Evolutionary conservation across 331 rosid species (phyloP).

Genomic region (Quercus lobata): DNA sequence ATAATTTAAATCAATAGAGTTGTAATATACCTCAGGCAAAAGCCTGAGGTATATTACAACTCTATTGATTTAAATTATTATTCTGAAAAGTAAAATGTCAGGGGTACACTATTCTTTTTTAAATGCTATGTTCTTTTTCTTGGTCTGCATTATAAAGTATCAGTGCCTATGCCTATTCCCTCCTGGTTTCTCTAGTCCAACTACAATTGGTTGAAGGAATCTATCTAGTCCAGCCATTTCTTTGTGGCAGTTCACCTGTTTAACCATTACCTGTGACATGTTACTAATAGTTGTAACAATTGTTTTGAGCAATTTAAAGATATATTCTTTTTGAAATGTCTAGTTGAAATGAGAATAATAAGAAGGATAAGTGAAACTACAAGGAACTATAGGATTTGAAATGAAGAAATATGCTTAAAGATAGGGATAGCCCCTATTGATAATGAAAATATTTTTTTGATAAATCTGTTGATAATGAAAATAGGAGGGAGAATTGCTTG

Average conservation of each 20-base stretch:
- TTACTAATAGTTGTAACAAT: neutral
- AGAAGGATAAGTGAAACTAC: no score
- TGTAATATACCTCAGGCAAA: constrained; percentile 13
- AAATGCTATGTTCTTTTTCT: neutral
- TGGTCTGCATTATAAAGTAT: neutral
- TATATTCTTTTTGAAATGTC: neutral
- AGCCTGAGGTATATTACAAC: constrained; percentile 70
- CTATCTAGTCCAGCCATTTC: neutral
- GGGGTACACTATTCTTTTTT: constrained; percentile 43
- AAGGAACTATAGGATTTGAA: no score
- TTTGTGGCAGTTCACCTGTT: neutral
- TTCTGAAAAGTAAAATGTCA: constrained; percentile 54
- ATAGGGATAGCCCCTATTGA: no score
- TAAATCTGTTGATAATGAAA: no score
- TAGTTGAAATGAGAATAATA: no score
- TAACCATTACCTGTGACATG: neutral
- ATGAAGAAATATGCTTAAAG: no score
- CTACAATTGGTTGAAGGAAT: neutral
- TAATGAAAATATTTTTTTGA: no score
- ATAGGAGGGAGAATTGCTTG: no score
- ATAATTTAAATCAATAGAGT: no score
- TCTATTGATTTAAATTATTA: neutral
- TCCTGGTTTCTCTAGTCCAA: neutral
- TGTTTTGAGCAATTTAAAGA: neutral
- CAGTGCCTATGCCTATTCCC: neutral